Conservation (phyloP, 495 filamentous ascomycete species). For the Aspergillus egyptiacus region DNA sequence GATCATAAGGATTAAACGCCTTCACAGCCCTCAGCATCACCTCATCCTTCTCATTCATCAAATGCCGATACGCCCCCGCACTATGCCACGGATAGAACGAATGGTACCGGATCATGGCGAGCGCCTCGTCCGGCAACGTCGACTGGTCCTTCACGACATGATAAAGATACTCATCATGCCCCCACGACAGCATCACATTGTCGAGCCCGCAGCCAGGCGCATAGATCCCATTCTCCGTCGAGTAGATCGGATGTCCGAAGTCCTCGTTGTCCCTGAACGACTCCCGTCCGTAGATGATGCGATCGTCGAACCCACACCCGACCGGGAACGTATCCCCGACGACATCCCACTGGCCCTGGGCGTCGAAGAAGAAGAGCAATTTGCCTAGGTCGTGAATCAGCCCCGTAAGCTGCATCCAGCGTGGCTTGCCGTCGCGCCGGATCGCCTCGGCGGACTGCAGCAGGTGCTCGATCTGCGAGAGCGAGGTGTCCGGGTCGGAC, state of each 20-base stretch:
- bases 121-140: conserved; percentile 67
- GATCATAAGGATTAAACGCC: conserved; percentile 86
- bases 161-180: conserved; percentile 89
- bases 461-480: conserved; percentile 83
- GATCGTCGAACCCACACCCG: conserved; percentile 71
- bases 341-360: conserved; percentile 84
- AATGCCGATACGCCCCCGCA: conserved; percentile 65
- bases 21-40: conserved; percentile 71
- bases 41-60: conserved; percentile 78
- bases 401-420: conserved; percentile 87
- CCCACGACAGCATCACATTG: conserved; percentile 85
- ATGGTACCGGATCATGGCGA: conserved; percentile 89
- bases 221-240: conserved; percentile 73
- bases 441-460: conserved; percentile 84
- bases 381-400: conserved; percentile 91
- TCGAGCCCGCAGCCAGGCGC: conserved; percentile 67
- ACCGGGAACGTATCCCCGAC: conserved; percentile 90
- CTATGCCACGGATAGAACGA: conserved; percentile 88
- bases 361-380: conserved; percentile 77
- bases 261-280: conserved; percentile 72
- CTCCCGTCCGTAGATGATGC: conserved; percentile 68
- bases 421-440: conserved; percentile 78
- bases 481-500: conserved; percentile 77
- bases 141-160: conserved; percentile 75
- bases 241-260: conserved; percentile 56